Base-by-base conservation (phyloP, 768 basidiomycete genomes). In the Trametopsis cervina region DNA sequence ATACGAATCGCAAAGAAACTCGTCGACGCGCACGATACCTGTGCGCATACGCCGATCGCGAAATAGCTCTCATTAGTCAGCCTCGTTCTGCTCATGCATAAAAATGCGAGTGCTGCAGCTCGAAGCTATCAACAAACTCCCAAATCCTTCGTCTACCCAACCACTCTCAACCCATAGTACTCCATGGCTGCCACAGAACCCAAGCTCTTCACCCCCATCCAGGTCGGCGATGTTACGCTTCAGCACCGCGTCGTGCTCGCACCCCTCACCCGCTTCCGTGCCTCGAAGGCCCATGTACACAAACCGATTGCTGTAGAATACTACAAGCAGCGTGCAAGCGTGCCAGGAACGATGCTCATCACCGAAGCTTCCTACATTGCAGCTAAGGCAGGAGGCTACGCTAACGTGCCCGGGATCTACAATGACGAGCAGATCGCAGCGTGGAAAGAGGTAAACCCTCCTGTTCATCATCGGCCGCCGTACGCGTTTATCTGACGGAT, bases 341-440 rank as follows among this genome's bases (percentile, higher is more conserved):
- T 57, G 0, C 69, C 74, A 0, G 78, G 79, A 0, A 78, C 73
- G 0, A 60, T 82, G 6, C 59, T 77, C 26, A 69, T 84, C 44
- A 61, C 76, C 2, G 79, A 83, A 58, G 78, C 68, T 0, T 77
- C 78, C 2, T 63, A 72, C 36, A 73, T 83, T 38, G 71, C 74
- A 0, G 58, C 59, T 2, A 53, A 69, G 5, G 77, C 78, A 0
- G 76, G 71, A 4, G 78, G 77, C 2, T 69, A 63, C 37, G 43
- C 41, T 2, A 63, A 75, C 43, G 69, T 73, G 0, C 83, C 83
- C 1, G 84, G 83, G 1, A 76, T 85, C 43, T 84, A 74, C 67
- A 75, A 59, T 4, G 55, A 70, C 1, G 76, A 72, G n/a, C 84
- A 88, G 51, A 71, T 69, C n/a, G 41, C 53, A 5, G 67, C 48